phyloP scores from a whole-genome alignment of 495 filamentous ascomycete genomes.

The Lasiosphaeriaceae sp. region DNA sequence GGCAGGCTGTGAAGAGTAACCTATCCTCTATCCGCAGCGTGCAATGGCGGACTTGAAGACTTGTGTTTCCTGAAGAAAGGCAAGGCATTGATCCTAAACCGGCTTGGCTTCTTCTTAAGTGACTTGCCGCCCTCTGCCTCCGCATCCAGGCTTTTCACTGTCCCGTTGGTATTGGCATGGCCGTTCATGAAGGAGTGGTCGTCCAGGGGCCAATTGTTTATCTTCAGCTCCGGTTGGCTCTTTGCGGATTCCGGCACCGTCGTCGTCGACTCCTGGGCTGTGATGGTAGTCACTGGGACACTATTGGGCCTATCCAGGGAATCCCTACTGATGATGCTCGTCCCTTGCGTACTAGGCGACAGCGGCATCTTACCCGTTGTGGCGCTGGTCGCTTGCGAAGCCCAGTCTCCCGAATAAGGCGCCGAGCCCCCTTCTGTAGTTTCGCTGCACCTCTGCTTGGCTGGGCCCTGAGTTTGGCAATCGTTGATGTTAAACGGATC shows the following conservation, averaged over 20 bases:
- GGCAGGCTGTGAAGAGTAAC: background rate
- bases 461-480: conserved; percentile 22
- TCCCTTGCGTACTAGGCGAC: conserved; percentile 56
- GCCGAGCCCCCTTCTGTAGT: conserved; percentile 51
- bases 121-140: conserved; percentile 17
- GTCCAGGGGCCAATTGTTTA: background rate
- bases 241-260: conserved; percentile 22
- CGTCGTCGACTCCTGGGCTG: conserved; percentile 33
- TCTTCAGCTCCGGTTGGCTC: conserved; percentile 17
- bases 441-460: conserved; percentile 48
- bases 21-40: conserved; percentile 26
- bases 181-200: conserved; percentile 16
- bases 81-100: conserved; percentile 44
- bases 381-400: conserved; percentile 52
- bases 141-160: conserved; percentile 21
- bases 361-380: conserved; percentile 54
- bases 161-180: conserved; percentile 10
- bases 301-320: conserved; percentile 41
- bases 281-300: conserved; percentile 36
- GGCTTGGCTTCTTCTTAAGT: conserved; percentile 46
- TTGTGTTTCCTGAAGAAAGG: conserved; percentile 42
- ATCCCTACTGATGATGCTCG: conserved; percentile 51
- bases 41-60: conserved; percentile 36
- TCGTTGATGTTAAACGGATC: conserved; percentile 32
- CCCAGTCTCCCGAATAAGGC: conserved; percentile 46